Conservation (phyloP, 371 early-diverging fungal genomes). For the Mortierella sp. region DNA sequence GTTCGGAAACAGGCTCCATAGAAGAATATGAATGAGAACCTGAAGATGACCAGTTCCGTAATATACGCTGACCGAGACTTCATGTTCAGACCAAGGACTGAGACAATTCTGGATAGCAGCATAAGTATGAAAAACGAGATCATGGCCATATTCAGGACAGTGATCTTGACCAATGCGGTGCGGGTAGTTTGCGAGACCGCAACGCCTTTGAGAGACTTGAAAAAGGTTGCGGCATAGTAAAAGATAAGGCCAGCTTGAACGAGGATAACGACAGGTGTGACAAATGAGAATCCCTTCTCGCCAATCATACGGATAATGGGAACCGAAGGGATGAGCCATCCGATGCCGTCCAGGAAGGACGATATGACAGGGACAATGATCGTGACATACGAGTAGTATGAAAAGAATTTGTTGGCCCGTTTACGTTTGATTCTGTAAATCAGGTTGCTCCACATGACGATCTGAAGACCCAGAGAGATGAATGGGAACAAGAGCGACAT, state of each 20-base stretch:
- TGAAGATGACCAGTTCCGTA: slow-evolving; percentile 39
- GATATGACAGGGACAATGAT: slow-evolving; percentile 45
- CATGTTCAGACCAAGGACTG: slow-evolving; percentile 45
- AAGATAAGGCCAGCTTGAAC: slow-evolving; percentile 46
- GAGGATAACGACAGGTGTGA: slow-evolving; percentile 42
- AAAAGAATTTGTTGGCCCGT: slow-evolving; percentile 35
- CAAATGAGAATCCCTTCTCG: slow-evolving; percentile 43
- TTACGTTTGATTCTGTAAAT: slow-evolving; percentile 52
- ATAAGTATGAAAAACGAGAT: slow-evolving; percentile 53
- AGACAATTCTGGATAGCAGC: slow-evolving; percentile 49
- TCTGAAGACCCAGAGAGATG: slow-evolving; percentile 51
- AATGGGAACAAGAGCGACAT: slow-evolving; percentile 46
- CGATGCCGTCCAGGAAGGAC: slow-evolving; percentile 48
- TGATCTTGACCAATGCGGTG: slow-evolving; percentile 49
- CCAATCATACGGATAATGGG: slow-evolving; percentile 51
- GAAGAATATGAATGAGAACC: slow-evolving; percentile 51
- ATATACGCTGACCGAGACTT: slow-evolving; percentile 35
- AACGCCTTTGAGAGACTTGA: slow-evolving; percentile 40
- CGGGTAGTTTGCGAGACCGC: slow-evolving; percentile 45
- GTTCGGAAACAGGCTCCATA: slow-evolving; percentile 50
- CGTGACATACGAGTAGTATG: slow-evolving; percentile 39
- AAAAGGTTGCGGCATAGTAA: slow-evolving; percentile 46
- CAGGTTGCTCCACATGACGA: slow-evolving; percentile 51
- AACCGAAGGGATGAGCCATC: slow-evolving; percentile 44
- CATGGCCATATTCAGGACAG: slow-evolving; percentile 52